Base-by-base conservation (phyloP, 202 grass and related monocot genomes). In the Setaria italica region DNA sequence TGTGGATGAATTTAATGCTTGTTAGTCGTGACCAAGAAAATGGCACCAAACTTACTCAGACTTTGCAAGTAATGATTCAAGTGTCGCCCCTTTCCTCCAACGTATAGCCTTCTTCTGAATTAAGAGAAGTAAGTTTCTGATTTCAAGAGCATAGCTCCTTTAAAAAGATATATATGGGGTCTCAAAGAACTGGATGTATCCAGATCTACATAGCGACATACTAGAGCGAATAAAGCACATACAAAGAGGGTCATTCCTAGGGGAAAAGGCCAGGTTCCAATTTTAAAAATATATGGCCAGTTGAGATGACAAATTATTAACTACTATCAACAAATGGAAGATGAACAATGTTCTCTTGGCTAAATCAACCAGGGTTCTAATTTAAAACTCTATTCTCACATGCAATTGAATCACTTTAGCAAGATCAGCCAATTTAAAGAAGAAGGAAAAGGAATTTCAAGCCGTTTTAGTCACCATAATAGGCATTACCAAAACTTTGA, bases 81-180 rank as follows among this genome's bases (percentile, higher is more conserved):
- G 94, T 39, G 94, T 99, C 82, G 90, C 90, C 62, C 90, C 94
- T 89, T 91, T 99, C 89, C 87, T 94, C 90, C 92, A 92, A 17
- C 80, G 90, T 67, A 75, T 79, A 84, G 88, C 83, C 69, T 93
- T 99, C 79, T 93, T 94, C 94, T 99, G 90, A 88, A 92, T 85
- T 19, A 86, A 62, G 78, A 78, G 78, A 70, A 46, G 54, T 86
- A 82, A 92, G 51, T 87, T 84, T 62, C 32, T 57, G 6, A 68
- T 48, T 81, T 70, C 15, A 66, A 77, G 25, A 46, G 30, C 8
- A 72, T 47, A 69, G 35, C 63, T 84, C 20, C 5, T 15, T 19
- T 66, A 21, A 43, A 25, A 25, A 25, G 74, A 87, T 84, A 1
- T 41, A 63, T 70, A 74, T 14, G 59, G 20, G 64, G 55, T 47